phyloP scores from a whole-genome alignment of 2,329 filamentous ascomycete species.

The Arachnopeziza araneosa region DNA sequence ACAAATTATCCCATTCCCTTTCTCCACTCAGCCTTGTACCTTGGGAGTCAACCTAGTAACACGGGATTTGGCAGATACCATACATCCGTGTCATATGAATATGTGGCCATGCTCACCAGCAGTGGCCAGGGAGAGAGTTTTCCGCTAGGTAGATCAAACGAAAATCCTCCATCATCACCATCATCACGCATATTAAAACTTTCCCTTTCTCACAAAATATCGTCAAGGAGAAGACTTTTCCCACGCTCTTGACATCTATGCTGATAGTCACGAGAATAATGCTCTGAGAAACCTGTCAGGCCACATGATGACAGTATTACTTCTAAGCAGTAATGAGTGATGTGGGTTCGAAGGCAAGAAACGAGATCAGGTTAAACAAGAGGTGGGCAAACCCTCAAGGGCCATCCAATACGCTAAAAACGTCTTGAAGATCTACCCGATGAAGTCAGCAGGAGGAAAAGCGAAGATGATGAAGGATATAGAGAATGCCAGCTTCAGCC shows the following conservation, averaged over 20 bases:
- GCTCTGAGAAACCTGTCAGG: too few species aligned
- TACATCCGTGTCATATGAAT: background rate
- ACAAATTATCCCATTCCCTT: too few species aligned
- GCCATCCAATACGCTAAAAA: too few species aligned
- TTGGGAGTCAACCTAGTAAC: background rate
- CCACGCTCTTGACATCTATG: background rate
- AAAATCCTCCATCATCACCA: background rate
- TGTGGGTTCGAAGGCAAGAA: too few species aligned
- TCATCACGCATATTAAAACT: background rate
- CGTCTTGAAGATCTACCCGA: too few species aligned
- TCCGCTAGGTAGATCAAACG: background rate
- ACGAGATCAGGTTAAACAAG: too few species aligned
- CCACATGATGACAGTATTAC: too few species aligned
- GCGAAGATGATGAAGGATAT: background rate
- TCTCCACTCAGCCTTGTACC: background rate
- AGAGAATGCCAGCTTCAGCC: background rate
- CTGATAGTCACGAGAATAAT: background rate
- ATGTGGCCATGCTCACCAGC: background rate
- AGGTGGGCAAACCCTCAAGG: too few species aligned
- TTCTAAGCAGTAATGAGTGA: too few species aligned
- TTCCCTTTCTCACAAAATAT: background rate
- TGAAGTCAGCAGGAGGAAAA: too few species aligned
- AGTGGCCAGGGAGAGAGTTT: background rate
- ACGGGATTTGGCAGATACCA: background rate
- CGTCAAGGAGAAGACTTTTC: background rate